Evolutionary conservation across 805 yeast species (phyloP).

Genomic region (Ogataea nitratoaversa): DNA sequence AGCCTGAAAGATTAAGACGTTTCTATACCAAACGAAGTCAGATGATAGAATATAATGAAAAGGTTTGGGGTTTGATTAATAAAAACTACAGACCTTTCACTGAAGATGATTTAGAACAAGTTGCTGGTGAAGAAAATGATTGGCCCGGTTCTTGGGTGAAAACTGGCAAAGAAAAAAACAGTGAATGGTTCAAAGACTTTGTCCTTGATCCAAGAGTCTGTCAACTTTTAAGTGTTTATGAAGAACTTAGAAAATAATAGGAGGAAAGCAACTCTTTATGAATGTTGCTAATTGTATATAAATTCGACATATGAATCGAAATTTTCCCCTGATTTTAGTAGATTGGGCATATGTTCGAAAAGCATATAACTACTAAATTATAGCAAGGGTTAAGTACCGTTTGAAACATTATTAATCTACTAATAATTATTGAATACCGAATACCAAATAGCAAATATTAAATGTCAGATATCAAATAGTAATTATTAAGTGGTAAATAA

Average conservation of each 20-base stretch:
- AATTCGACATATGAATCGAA: no score
- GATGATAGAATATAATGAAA: conserved; percentile 27
- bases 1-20: conserved; percentile 72
- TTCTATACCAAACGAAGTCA: conserved; percentile 71
- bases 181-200: conserved; percentile 87
- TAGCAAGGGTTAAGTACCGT: no score
- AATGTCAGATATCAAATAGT: no score
- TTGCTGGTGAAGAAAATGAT: conserved; percentile 65
- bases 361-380: no score
- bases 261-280: not conserved
- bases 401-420: no score
- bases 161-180: conserved; percentile 63
- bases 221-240: conserved; percentile 46
- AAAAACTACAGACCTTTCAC: conserved; percentile 54
- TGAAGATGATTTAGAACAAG: conserved; percentile 37
- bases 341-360: no score
- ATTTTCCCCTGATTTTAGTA: no score
- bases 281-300: not conserved
- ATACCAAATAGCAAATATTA: no score
- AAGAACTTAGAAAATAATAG: conserved; percentile 4
- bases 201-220: conserved; percentile 65
- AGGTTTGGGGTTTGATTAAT: conserved; percentile 20
- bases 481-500: no score
- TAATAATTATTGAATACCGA: no score
- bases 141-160: conserved; percentile 89